Evolutionary conservation across 495 filamentous ascomycete genomes (phyloP), one percentile per base, ranked within the genome.

Genomic region (Penicillium ochrochloron): DNA sequence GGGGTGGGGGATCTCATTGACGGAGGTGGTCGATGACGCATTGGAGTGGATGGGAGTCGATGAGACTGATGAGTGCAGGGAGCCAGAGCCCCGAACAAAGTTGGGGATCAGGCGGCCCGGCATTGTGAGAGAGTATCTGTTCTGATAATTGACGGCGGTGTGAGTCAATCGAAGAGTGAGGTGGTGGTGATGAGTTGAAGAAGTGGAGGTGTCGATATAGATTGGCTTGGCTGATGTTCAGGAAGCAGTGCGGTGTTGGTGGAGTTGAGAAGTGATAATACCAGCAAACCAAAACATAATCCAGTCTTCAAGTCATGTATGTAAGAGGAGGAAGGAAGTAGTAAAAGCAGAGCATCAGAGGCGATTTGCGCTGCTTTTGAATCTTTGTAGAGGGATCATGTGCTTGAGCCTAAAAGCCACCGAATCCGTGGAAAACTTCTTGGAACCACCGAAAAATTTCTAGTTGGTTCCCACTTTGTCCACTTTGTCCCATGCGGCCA

Each of bases 81-180:
- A 72, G 70, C 70, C 57, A 42, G 78, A 76, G 62, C 76, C 74
- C 74, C 78, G 75, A 61, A 81, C 77, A 61, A 82, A 72, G 71
- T 73, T 81, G 67, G 79, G 72, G 59, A 82, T 74, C 51, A 82
- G 70, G 68, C 80, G 80, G 71, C 80, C 80, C 57, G 80, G 80
- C 80, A 82, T 82, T 39, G 57, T 75, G 69, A 10, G 11, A 14
- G 53, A 23, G 25, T 27, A 27, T 31, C 25, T 52, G 25, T 29
- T 31, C 14, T 52, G 23, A 52, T 31, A 17, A 25, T 15, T 0
- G 48, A n/a, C 2, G 48, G 2, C 12, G 48, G 0, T 31, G 25
- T 31, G 25, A n/a, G 25, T 31, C 15, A 21, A 17, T 2, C n/a
- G n/a, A n/a, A 14, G 1, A n/a, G 53, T 56, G 27, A 35, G 31